phyloP scores from a whole-genome alignment of 2,329 filamentous ascomycete species.

The Alternaria panax region DNA sequence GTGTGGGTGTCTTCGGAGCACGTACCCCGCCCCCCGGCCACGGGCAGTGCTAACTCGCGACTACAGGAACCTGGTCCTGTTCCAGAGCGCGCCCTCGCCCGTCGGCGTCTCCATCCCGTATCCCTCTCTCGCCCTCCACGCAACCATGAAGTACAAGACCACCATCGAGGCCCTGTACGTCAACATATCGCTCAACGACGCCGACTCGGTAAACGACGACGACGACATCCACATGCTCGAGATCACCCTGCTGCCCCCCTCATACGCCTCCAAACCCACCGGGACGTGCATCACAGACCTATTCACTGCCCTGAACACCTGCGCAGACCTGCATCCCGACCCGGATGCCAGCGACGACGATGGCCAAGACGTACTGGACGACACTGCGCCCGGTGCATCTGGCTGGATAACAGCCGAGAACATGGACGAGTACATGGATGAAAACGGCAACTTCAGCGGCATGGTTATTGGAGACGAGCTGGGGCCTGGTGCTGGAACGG shows the following conservation, averaged over 20 bases:
- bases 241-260: conserved; percentile 68
- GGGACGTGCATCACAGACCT: conserved; percentile 57
- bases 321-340: conserved; percentile 79
- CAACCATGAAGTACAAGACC: conserved; percentile 66
- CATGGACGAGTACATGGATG: conserved; percentile 71
- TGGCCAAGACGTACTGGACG: conserved; percentile 55
- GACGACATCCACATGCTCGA: conserved; percentile 71
- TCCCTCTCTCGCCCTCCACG: conserved; percentile 76
- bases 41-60: neutral
- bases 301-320: conserved; percentile 74
- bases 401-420: conserved; percentile 95
- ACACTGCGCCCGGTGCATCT: conserved; percentile 72
- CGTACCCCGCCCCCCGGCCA: neutral
- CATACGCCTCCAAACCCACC: conserved; percentile 31
- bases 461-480: conserved; percentile 38
- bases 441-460: conserved; percentile 49
- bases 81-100: conserved; percentile 61
- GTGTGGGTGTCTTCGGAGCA: conserved; percentile 59
- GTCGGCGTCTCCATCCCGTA: conserved; percentile 75
- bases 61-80: conserved; percentile 66
- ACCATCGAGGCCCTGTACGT: conserved; percentile 46
- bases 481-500: conserved; percentile 49
- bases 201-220: conserved; percentile 64
- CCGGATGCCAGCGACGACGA: conserved; percentile 66
- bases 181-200: conserved; percentile 57